Percentiles rank a stretch among this genome's conserved stretches.
These are phyloP conservation scores for Melanogaster broomeanus DNA, from an alignment of 768 basidiomycete species.

Conservation along the genomic window DNA sequence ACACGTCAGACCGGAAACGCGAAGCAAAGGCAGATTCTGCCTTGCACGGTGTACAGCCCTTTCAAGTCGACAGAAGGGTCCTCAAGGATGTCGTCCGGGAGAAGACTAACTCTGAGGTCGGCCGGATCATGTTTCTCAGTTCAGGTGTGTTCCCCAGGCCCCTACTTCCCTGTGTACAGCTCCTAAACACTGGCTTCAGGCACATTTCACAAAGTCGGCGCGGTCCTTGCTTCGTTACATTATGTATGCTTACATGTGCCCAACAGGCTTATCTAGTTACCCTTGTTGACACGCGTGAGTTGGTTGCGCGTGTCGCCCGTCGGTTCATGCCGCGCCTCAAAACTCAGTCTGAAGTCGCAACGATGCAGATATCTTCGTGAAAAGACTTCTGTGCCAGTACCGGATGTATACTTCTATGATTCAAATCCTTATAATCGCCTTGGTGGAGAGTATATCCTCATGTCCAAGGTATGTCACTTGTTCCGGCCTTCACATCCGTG, in stretches of 20 bases:
- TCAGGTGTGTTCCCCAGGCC: slow-evolving; percentile 51
- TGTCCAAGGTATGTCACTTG: slow-evolving; percentile 68
- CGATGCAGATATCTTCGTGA: slow-evolving; percentile 78
- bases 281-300: slow-evolving; percentile 56
- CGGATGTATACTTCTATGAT: slow-evolving; percentile 74
- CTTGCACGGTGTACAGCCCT: slow-evolving; percentile 62
- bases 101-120: slow-evolving; percentile 65
- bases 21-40: slow-evolving; percentile 67
- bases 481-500: slow-evolving; percentile 1
- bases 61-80: slow-evolving; percentile 73
- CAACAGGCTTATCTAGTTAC: slow-evolving; percentile 75
- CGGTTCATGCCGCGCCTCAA: slow-evolving; percentile 86
- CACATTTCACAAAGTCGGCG: slow-evolving; percentile 79
- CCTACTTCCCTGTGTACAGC: slow-evolving; percentile 11
- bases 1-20: slow-evolving; percentile 63
- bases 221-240: background rate
- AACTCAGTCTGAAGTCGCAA: slow-evolving; percentile 86
- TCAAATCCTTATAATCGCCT: slow-evolving; percentile 83
- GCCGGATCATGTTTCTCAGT: slow-evolving; percentile 70
- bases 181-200: slow-evolving; percentile 42
- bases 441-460: slow-evolving; percentile 83
- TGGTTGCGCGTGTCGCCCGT: slow-evolving; percentile 81
- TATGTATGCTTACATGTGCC: slow-evolving; percentile 7
- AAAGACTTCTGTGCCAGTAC: slow-evolving; percentile 71
- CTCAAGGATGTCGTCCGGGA: slow-evolving; percentile 79